phyloP scores from a whole-genome alignment of 2,329 filamentous ascomycete species.

The Thielaviopsis ethacetica region DNA sequence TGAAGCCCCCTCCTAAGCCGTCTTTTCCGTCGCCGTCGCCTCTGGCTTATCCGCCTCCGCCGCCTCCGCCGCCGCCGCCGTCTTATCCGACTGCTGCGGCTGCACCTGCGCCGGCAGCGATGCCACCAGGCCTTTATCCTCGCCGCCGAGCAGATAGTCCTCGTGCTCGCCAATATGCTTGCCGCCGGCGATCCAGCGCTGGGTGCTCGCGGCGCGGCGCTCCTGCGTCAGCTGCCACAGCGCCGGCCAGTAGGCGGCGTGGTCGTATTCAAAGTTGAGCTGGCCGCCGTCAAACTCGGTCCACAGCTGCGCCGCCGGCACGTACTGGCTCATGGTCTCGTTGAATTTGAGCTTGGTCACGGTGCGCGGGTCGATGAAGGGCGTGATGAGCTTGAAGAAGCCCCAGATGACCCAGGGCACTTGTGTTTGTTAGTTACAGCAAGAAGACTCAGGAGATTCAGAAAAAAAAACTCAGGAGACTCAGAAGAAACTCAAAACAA shows the following conservation, averaged over 20 bases:
- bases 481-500: neutral
- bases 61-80: neutral
- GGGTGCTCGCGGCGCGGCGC: slow-evolving; percentile 42
- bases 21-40: slow-evolving; percentile 16
- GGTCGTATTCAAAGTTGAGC: slow-evolving; percentile 83
- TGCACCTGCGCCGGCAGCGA: slow-evolving; percentile 7
- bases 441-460: neutral
- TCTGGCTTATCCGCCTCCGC: neutral
- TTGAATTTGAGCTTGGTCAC: slow-evolving; percentile 96
- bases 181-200: slow-evolving; percentile 66
- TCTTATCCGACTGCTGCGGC: slow-evolving; percentile 8
- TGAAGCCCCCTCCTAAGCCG: slow-evolving; percentile 12
- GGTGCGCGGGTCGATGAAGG: slow-evolving; percentile 91
- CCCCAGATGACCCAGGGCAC: slow-evolving; percentile 82
- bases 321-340: slow-evolving; percentile 69
- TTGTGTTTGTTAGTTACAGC: slow-evolving; percentile 20
- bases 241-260: slow-evolving; percentile 76
- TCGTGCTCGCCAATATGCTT: slow-evolving; percentile 76
- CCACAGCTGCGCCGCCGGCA: slow-evolving; percentile 71
- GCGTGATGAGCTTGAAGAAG: slow-evolving; percentile 92
- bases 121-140: slow-evolving; percentile 8
- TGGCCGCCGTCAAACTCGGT: slow-evolving; percentile 57
- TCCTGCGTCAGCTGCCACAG: slow-evolving; percentile 55
- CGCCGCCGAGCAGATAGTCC: slow-evolving; percentile 60
- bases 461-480: neutral